These are phyloP conservation scores for Trametes cingulata DNA, from an alignment of 768 basidiomycete genomes.

Conservation along the genomic window DNA sequence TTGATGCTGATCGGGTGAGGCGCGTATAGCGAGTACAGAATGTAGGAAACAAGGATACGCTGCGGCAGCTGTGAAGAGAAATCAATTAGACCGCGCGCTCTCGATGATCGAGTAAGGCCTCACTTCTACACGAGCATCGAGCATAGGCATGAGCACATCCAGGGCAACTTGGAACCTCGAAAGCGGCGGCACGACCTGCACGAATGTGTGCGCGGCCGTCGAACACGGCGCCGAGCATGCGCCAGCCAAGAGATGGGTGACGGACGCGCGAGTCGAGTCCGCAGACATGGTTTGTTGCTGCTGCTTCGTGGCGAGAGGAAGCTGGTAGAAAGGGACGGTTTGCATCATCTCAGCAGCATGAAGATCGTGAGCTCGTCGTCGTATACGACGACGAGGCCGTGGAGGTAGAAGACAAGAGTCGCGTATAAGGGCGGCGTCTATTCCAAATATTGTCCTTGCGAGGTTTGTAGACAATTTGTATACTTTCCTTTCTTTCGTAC, in stretches of 20 bases:
- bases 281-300: constrained; percentile 25
- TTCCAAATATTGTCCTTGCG: background rate
- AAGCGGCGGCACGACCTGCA: constrained; percentile 72
- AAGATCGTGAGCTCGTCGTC: constrained; percentile 11
- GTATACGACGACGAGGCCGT: constrained; percentile 14
- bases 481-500: background rate
- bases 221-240: constrained; percentile 75
- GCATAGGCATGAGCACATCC: constrained; percentile 75
- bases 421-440: too few relatives aligned
- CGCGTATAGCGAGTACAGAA: constrained; percentile 78
- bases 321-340: constrained; percentile 36
- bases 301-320: constrained; percentile 30
- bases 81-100: background rate
- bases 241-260: constrained; percentile 64
- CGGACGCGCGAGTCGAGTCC: constrained; percentile 61
- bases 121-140: constrained; percentile 61
- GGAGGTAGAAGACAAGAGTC: background rate
- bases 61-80: constrained; percentile 56
- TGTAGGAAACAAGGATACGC: constrained; percentile 76
- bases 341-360: constrained; percentile 29
- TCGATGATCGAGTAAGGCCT: constrained; percentile 29
- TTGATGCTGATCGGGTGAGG: constrained; percentile 79
- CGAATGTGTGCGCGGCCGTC: constrained; percentile 72
- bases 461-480: background rate
- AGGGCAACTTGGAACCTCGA: constrained; percentile 83